Conservation (phyloP, 768 basidiomycete species). For the Lepiota venenata region DNA sequence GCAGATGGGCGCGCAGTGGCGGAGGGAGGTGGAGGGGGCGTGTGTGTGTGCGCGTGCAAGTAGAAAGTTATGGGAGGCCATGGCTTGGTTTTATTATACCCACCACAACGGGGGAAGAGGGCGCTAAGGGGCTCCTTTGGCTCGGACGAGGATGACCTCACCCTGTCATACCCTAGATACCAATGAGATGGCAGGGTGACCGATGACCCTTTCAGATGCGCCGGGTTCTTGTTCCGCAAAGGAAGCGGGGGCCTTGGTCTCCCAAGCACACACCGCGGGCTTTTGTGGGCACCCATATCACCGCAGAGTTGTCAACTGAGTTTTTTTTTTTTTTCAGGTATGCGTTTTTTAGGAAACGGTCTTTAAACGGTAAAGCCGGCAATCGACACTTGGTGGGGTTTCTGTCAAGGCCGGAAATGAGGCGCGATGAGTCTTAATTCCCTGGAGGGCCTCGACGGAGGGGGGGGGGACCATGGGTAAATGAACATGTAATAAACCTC, state of each 20-base stretch:
- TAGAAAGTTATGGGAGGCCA: neutral
- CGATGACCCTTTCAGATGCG: neutral
- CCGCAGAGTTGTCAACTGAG: no score
- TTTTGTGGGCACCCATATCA: no score
- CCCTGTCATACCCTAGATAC: slow-evolving; percentile 8
- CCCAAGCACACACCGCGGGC: neutral
- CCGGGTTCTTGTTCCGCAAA: neutral
- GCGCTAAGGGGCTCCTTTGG: neutral
- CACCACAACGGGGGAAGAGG: neutral
- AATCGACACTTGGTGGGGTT: no score
- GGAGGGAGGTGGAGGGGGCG: neutral
- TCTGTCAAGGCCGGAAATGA: no score
- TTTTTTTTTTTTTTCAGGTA: no score
- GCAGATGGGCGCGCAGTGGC: neutral
- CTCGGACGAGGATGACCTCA: neutral
- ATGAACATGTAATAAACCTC: no score
- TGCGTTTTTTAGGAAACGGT: no score
- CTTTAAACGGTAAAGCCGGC: no score
- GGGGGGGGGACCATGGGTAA: no score
- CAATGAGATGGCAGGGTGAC: neutral
- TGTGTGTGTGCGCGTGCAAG: no score
- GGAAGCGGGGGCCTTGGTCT: neutral
- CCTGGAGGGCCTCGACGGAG: no score
- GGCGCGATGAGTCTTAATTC: no score
- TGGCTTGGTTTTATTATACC: neutral